phyloP scores from a whole-genome alignment of 176 grass and related monocot species.

The Tillandsia leiboldiana region DNA sequence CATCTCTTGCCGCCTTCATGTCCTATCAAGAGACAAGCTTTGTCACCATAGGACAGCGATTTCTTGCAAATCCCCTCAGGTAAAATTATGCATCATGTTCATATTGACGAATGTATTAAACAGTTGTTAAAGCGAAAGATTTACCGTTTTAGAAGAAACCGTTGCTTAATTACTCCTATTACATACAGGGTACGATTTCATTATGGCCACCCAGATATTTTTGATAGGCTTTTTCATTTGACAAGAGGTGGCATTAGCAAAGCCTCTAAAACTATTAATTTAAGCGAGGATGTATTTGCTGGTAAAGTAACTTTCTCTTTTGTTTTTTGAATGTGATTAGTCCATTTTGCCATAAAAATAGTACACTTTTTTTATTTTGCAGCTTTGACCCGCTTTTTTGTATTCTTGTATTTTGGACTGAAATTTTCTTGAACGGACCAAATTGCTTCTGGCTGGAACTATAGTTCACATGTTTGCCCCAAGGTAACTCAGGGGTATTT shows the following conservation, averaged over 20 bases:
- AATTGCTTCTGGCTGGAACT: too few relatives aligned
- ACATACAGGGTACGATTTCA: conserved; percentile 76
- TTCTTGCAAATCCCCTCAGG: conserved; percentile 94
- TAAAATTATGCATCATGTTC: conserved; percentile 22
- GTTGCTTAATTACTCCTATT: neutral
- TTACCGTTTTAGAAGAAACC: neutral
- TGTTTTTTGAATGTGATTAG: conserved; percentile 1
- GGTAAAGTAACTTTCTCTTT: conserved; percentile 35
- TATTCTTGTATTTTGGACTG: too few relatives aligned
- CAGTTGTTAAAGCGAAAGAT: neutral
- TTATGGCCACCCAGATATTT: conserved; percentile 95
- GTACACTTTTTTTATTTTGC: too few relatives aligned
- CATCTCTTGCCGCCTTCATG: conserved; percentile 97
- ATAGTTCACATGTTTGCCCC: too few relatives aligned
- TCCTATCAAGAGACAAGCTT: conserved; percentile 99
- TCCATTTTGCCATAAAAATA: too few relatives aligned
- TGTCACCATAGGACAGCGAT: conserved; percentile 95
- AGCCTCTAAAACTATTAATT: conserved; percentile 97
- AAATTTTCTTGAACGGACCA: too few relatives aligned
- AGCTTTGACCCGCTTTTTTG: neutral
- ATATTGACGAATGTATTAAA: conserved; percentile 6
- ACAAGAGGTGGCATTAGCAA: conserved; percentile 92
- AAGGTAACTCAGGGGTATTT: too few relatives aligned
- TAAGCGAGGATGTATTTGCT: conserved; percentile 93
- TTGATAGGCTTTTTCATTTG: conserved; percentile 86